phyloP scores from a whole-genome alignment of 2,329 filamentous ascomycete species.

The Aspergillus caelatus region DNA sequence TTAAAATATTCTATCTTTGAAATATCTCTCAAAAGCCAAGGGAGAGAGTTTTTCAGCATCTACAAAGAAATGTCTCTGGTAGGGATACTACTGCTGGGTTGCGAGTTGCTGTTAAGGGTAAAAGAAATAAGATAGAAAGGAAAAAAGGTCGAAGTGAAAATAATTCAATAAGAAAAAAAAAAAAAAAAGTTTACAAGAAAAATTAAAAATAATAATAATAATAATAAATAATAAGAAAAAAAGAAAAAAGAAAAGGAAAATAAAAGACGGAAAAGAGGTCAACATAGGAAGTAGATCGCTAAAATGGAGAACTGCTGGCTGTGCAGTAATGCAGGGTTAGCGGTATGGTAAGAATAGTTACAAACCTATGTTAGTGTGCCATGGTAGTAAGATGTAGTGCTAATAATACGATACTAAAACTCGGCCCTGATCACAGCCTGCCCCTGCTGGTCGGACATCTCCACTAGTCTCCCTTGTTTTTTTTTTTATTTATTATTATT shows the following conservation, averaged over 20 bases:
- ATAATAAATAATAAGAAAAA: neutral
- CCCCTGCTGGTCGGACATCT: conserved; percentile 21
- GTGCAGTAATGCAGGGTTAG: conserved; percentile 16
- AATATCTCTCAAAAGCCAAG: neutral
- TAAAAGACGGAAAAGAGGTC: neutral
- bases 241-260: neutral
- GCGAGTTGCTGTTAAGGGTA: neutral
- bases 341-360: conserved; percentile 11
- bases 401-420: conserved; percentile 15
- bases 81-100: neutral
- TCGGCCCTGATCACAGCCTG: conserved; percentile 18
- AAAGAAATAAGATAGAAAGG: neutral
- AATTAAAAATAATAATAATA: neutral
- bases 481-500: conserved; percentile 5
- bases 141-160: conserved; percentile 7
- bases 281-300: conserved; percentile 8
- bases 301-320: conserved; percentile 9
- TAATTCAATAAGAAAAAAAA: conserved; percentile 1
- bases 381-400: conserved; percentile 1
- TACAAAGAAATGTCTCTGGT: neutral
- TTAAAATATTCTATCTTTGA: too few relatives aligned
- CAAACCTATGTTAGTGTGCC: neutral
- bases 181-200: neutral
- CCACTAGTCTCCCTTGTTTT: conserved; percentile 6
- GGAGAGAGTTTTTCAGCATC: neutral